Conservation (phyloP, 805 yeast species). For the Candida andamanensis region DNA sequence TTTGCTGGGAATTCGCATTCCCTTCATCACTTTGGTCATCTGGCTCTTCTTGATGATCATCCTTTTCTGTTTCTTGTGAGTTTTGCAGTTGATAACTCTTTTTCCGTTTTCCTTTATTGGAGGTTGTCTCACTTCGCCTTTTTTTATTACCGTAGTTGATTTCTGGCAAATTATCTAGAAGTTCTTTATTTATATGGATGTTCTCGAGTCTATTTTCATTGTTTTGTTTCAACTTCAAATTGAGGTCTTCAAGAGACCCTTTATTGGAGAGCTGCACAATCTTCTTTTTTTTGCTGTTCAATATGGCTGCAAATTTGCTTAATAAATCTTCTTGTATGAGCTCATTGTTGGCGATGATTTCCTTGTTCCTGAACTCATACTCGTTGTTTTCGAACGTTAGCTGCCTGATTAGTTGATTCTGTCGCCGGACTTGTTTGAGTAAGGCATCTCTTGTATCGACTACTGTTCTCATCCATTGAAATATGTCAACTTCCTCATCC, state of each 20-base stretch:
- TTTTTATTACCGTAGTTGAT: no score
- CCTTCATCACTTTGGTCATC: no score
- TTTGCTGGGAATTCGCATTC: no score
- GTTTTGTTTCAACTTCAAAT: no score
- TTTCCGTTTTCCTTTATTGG: no score
- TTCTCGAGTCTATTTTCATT: no score
- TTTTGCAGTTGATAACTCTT: no score
- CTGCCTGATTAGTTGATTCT: constrained; percentile 6
- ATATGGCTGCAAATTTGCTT: constrained; percentile 3
- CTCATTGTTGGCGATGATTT: constrained; percentile 1
- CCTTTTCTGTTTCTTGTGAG: no score
- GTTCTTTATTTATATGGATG: no score
- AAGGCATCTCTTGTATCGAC: constrained; percentile 1
- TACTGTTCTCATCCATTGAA: constrained; percentile 21
- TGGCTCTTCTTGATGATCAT: no score
- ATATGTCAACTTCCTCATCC: constrained; percentile 17
- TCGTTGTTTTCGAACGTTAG: constrained; percentile 7
- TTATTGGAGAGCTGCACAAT: constrained; percentile 2
- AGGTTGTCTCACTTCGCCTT: no score
- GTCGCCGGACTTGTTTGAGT: neutral
- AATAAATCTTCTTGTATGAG: constrained; percentile 1
- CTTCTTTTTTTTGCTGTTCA: constrained; percentile 9
- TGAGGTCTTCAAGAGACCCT: constrained; percentile 1
- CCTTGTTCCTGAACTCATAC: neutral
- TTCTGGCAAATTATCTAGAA: no score